Evolutionary conservation across 2,329 filamentous ascomycete species (phyloP).

Genomic region (Cladosporium oxysporum): DNA sequence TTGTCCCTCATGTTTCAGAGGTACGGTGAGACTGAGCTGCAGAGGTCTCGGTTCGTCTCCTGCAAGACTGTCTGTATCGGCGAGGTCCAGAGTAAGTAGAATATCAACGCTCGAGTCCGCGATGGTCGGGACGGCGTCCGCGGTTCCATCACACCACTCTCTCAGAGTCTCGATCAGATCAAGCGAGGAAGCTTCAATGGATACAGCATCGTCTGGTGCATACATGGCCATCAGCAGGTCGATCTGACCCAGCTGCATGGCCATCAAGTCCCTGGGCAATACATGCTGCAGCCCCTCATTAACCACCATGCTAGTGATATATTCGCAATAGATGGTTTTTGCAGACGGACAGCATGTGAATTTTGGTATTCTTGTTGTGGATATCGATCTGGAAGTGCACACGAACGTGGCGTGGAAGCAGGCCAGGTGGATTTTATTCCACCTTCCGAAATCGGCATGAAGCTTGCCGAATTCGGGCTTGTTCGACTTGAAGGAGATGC

Average conservation of each 20-base stretch:
- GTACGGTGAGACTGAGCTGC: constrained; percentile 42
- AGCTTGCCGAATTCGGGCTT: not conserved
- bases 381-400: not conserved
- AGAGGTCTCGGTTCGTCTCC: constrained; percentile 24
- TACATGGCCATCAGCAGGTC: constrained; percentile 59
- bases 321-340: not conserved
- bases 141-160: constrained; percentile 23
- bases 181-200: constrained; percentile 26
- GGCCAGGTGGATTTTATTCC: not conserved
- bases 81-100: constrained; percentile 12
- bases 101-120: not conserved
- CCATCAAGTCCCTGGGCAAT: constrained; percentile 18
- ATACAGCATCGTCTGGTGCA: constrained; percentile 41
- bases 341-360: not conserved
- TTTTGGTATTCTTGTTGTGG: not conserved
- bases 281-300: constrained; percentile 1
- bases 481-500: not conserved
- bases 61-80: not conserved
- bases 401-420: not conserved
- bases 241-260: constrained; percentile 35
- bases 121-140: not conserved
- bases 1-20: constrained; percentile 29
- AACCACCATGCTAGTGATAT: not conserved
- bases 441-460: not conserved
- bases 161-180: constrained; percentile 18